Base-by-base conservation (phyloP, 2,329 filamentous ascomycete species). In the Pseudocercospora cruenta region DNA sequence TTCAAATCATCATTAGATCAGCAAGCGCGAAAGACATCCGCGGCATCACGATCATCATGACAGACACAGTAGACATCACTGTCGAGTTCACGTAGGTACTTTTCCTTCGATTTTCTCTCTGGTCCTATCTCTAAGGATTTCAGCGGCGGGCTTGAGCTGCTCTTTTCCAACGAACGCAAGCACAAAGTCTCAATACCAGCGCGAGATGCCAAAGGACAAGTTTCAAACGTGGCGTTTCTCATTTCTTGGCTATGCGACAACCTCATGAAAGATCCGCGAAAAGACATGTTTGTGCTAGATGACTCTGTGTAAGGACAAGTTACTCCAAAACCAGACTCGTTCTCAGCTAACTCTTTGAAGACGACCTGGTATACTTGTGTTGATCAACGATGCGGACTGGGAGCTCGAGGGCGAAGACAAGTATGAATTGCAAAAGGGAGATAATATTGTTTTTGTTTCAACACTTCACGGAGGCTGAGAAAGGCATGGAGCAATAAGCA, bases 351-450 rank as follows among this genome's bases (percentile, higher is more conserved):
- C 45, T 19, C 7, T 6, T 19, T n/a, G 26, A 64, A 98, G 94
- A 67, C 93, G 95, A 61, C 95, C 95, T 4, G 95, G 95, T 2
- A 97, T 99, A 78, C 87, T 99, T 51, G 94, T 97, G 28, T 85
- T 99, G 64, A 96, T 99, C 79, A 99, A 99, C 77, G 95, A 99
- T 74, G 92, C 93, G 26, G 95, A 99, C 79, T 99, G 95, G 95
- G 95, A 98, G 79, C 87, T 99, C 12, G 95, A 98, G 80, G 95
- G 94, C 19, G 94, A 98, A 80, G 93, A 95, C 77, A 86, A 88
- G 71, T 98, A 98, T 77, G 90, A 93, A 80, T 81, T 99, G 65
- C 89, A 94, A 80, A 80, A 84, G 68, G 87, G 89, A 65, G 95
- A 99, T 82, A 94, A 91, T 76, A 91, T 99, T 72, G 84, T 98